These are phyloP conservation scores for Xylaria scruposa DNA, from an alignment of 495 filamentous ascomycete genomes.

Conservation along the genomic window DNA sequence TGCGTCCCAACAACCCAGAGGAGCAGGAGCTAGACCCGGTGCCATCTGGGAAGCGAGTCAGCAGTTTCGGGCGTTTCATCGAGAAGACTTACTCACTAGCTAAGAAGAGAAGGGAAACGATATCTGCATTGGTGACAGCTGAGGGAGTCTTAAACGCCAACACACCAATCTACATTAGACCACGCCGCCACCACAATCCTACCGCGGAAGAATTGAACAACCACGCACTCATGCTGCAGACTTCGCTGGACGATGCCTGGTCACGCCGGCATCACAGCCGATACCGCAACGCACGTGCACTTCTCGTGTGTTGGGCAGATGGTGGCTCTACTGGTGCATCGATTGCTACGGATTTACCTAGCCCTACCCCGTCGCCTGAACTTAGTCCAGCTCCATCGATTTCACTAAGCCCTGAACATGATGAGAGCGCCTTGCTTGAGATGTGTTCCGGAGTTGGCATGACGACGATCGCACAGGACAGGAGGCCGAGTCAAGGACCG, in stretches of 20 bases:
- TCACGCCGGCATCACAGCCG: slow-evolving; percentile 14
- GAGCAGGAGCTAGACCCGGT: neutral
- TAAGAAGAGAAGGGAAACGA: neutral
- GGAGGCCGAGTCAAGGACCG: slow-evolving; percentile 1
- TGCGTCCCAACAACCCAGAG: neutral
- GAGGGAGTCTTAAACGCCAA: neutral
- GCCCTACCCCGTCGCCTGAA: neutral
- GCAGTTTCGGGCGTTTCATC: slow-evolving; percentile 12
- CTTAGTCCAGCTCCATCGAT: neutral
- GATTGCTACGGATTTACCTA: neutral
- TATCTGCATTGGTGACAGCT: neutral
- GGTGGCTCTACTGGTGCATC: neutral
- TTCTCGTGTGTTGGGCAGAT: slow-evolving; percentile 28
- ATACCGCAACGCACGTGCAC: slow-evolving; percentile 13
- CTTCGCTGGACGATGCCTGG: neutral
- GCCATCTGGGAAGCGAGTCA: neutral
- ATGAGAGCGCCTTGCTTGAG: neutral
- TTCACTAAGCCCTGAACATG: neutral
- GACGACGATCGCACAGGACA: neutral
- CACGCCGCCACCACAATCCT: neutral
- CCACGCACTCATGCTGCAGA: neutral
- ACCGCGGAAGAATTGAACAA: slow-evolving; percentile 19
- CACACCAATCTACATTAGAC: neutral
- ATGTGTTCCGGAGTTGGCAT: neutral
- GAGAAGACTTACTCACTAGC: neutral